Conservation (phyloP, 2,329 filamentous ascomycete genomes). For the Ascomycota sp. region DNA sequence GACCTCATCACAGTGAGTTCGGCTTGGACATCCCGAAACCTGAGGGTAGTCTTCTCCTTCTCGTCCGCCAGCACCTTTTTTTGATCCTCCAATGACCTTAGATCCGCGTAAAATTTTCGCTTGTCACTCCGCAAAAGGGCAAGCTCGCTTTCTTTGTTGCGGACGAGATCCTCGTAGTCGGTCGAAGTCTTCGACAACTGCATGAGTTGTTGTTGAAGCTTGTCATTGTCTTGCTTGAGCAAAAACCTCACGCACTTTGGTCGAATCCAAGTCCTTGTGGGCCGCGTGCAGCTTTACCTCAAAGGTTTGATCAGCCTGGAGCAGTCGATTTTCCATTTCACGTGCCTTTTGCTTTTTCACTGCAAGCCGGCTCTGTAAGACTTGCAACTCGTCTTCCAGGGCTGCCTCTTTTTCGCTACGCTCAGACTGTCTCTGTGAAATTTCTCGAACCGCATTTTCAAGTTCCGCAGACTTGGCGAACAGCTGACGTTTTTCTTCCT, state of each 20-base stretch:
- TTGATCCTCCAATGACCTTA: conserved; percentile 58
- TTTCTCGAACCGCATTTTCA: conserved; percentile 48
- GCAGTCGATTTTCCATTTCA: conserved; percentile 66
- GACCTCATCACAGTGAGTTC: conserved; percentile 74
- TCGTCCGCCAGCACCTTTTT: conserved; percentile 49
- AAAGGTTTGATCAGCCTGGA: conserved; percentile 73
- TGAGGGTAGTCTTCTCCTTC: conserved; percentile 57
- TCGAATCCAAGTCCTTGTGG: conserved; percentile 58
- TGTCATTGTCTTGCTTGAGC: conserved; percentile 58
- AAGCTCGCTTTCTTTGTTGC: conserved; percentile 86
- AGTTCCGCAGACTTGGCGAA: conserved; percentile 46
- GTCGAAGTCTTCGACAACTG: conserved; percentile 82
- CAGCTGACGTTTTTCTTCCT: conserved; percentile 66
- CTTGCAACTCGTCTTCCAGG: conserved; percentile 66
- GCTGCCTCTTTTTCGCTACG: conserved; percentile 57
- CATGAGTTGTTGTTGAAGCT: conserved; percentile 66
- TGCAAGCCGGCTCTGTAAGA: conserved; percentile 75
- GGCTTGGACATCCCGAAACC: conserved; percentile 68
- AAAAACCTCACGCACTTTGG: conserved; percentile 58
- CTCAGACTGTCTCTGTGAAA: conserved; percentile 50
- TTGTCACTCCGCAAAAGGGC: conserved; percentile 68
- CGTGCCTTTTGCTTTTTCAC: conserved; percentile 79
- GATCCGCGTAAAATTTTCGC: conserved; percentile 65
- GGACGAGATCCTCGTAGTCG: conserved; percentile 83
- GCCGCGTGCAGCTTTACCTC: conserved; percentile 65